A percentile compares a stretch with the other conserved stretches of the same genome.
phyloP scores from a whole-genome alignment of 441 rosid genomes.

The Gossypium schwendimanii region DNA sequence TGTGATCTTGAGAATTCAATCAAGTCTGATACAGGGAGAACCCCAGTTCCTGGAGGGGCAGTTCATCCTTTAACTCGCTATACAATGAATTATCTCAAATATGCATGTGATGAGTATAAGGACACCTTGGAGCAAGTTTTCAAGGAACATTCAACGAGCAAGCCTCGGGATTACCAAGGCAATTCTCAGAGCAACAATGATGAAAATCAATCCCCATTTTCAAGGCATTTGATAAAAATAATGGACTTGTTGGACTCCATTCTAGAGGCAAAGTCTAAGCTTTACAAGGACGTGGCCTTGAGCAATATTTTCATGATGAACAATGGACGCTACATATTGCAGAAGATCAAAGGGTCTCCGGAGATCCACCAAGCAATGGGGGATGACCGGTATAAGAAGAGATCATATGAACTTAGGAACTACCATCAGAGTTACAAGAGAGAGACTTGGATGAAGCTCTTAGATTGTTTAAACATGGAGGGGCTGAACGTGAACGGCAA shows the following conservation, averaged over 20 bases:
- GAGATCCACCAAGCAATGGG: constrained; percentile 60
- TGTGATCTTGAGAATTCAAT: constrained; percentile 71
- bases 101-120: constrained; percentile 75
- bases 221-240: constrained; percentile 42
- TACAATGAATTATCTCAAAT: constrained; percentile 76
- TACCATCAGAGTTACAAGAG: constrained; percentile 72
- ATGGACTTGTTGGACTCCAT: constrained; percentile 64
- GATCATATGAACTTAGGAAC: constrained; percentile 59
- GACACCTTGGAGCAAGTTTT: constrained; percentile 74
- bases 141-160: constrained; percentile 43
- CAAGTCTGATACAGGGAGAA: constrained; percentile 58
- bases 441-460: constrained; percentile 75
- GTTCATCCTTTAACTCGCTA: constrained; percentile 87
- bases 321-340: constrained; percentile 81
- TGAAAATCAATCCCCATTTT: constrained; percentile 41
- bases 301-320: constrained; percentile 85
- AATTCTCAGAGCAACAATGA: not conserved
- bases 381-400: constrained; percentile 59
- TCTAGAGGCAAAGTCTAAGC: constrained; percentile 55
- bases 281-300: constrained; percentile 57
- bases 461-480: constrained; percentile 58
- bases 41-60: constrained; percentile 75
- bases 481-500: constrained; percentile 70
- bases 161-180: constrained; percentile 18
- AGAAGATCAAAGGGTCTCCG: constrained; percentile 63